Evolutionary conservation across 1,284 basidiomycete genomes (phyloP), one percentile per base, ranked within the genome.

Genomic region (Ceratobasidium sp.): DNA sequence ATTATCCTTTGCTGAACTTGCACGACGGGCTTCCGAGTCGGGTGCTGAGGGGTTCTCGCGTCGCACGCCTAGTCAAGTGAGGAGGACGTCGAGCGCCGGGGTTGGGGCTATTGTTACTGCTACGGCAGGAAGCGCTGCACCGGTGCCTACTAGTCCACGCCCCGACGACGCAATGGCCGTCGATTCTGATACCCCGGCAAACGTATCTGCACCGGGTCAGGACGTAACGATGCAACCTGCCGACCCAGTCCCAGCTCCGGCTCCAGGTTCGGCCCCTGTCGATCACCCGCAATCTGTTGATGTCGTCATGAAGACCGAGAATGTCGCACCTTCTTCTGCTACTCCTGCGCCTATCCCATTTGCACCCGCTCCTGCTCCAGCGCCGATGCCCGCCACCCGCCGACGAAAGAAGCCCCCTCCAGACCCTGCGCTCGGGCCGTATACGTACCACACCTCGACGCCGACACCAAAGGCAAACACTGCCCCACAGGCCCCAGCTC

Each of bases 1-100:
- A 34, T 42, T 67, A 31, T 67, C 52, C 15, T 67, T 67, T 67
- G 64, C 64, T 3, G 64, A 67, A 45, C 50, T 67, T 15, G 64
- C 64, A 29, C 29, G 64, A 27, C 38, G 64, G 6, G 64, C n/a
- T 10, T 43, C 50, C 22, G 64, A 67, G 27, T 45, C 52, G n/a
- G 52, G 64, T 1, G 5, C 38, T 40, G 35, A 47, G 45, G 20
- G 10, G 45, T 47, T 47, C n/a, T 12, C 45, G 20, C 8, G 13
- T 6, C 45, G 45, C 22, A 20, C 45, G 10, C 45, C 45, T 10
- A 12, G 10, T 12, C 10, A 6, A 6, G 45, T 20, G 45, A 47
- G 45, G 22, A 10, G 45, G n/a, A 47, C 45, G 45, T 47, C 45
- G 10, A 47, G 45, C 20, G 20, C 62, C 27, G 62, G 49, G 13